A percentile compares a stretch with the other conserved stretches of the same genome.
These are phyloP conservation scores for Diaporthe sp. DNA, from an alignment of 2,329 filamentous ascomycete genomes.

Conservation along the genomic window DNA sequence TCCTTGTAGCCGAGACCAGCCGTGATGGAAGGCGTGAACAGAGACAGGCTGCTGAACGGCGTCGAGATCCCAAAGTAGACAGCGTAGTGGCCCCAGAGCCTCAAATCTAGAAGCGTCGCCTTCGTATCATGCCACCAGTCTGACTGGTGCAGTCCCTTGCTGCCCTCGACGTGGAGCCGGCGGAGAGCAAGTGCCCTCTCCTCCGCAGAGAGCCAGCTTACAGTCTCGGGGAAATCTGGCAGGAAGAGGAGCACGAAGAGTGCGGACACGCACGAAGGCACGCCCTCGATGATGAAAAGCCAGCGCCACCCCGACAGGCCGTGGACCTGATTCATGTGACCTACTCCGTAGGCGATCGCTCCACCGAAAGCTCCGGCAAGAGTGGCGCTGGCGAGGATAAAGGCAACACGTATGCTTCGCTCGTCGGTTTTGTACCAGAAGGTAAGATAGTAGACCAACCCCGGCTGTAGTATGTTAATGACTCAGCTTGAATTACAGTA, in stretches of 20 bases:
- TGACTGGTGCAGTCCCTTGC: constrained; percentile 69
- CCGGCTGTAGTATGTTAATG: constrained; percentile 48
- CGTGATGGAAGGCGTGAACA: constrained; percentile 72
- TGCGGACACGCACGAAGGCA: constrained; percentile 63
- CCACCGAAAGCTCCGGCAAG: constrained; percentile 79
- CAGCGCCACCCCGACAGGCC: constrained; percentile 75
- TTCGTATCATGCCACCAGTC: constrained; percentile 77
- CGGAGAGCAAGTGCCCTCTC: constrained; percentile 68
- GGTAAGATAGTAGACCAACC: constrained; percentile 68
- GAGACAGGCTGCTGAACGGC: constrained; percentile 51
- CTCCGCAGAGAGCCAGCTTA: constrained; percentile 69
- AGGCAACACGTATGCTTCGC: constrained; percentile 76
- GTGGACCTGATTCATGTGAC: constrained; percentile 73
- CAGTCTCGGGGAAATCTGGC: constrained; percentile 74
- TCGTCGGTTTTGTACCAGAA: constrained; percentile 80
- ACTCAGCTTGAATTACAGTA: no score
- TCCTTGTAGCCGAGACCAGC: constrained; percentile 50
- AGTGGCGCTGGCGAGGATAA: constrained; percentile 76
- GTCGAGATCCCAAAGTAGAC: constrained; percentile 50
- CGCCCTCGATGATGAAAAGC: constrained; percentile 67
- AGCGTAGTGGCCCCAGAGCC: constrained; percentile 74
- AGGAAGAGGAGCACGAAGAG: constrained; percentile 69
- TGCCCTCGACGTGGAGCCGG: constrained; percentile 57
- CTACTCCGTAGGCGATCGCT: constrained; percentile 77
- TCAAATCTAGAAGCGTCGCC: constrained; percentile 73